Conservation (phyloP, 2,329 filamentous ascomycete species). For the Lachnellula occidentalis region DNA sequence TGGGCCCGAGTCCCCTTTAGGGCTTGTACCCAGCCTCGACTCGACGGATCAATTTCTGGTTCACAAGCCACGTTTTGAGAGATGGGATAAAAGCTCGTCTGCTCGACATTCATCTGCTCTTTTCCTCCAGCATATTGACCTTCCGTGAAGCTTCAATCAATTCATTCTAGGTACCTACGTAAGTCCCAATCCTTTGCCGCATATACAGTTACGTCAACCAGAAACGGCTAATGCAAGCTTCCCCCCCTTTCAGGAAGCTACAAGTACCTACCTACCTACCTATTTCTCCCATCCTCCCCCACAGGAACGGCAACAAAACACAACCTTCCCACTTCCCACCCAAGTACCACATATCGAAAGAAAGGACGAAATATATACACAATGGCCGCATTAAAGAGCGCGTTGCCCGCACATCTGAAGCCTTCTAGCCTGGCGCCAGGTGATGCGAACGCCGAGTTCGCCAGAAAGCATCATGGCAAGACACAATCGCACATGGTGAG, state of each 20-base stretch:
- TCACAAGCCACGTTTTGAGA: conserved; percentile 2
- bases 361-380: conserved; percentile 2
- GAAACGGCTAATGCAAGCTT: conserved; percentile 3
- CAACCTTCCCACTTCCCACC: neutral
- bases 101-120: neutral
- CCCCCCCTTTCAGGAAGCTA: conserved; percentile 1
- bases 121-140: neutral
- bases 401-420: conserved; percentile 80
- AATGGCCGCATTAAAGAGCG: conserved; percentile 70
- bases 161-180: neutral
- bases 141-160: neutral
- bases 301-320: no score
- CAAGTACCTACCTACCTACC: no score
- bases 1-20: neutral
- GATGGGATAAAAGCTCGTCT: conserved; percentile 3
- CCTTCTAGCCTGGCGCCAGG: conserved; percentile 33
- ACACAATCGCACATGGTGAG: conserved; percentile 80
- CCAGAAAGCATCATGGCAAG: conserved; percentile 74
- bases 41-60: conserved; percentile 16
- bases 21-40: conserved; percentile 3
- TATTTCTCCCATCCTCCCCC: neutral
- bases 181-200: neutral
- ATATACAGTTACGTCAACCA: conserved; percentile 12
- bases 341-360: neutral
- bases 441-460: conserved; percentile 39